Evolutionary conservation across 2,329 filamentous ascomycete genomes (phyloP), one percentile per base, ranked within the genome.

Genomic region (Talaromyces amestolkiae): DNA sequence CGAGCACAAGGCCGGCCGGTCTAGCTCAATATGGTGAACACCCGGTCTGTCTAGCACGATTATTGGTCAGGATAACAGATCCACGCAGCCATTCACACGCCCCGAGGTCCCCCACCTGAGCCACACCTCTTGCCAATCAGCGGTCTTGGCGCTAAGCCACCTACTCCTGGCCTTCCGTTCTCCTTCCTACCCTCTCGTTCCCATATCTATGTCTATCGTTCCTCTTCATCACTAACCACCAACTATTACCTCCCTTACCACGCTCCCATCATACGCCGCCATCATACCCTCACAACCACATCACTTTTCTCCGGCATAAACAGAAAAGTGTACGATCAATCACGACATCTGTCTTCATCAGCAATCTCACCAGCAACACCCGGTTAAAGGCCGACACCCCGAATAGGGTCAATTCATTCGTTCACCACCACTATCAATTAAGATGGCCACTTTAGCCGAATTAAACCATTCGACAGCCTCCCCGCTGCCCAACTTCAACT

Each of bases 361-460:
- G n/a, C 22, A 47, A 15, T 17, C 56, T 43, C 35, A 31, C 24
- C 27, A 6, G 27, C 27, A 31, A 11, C 35, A 37, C 5, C 15
- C 39, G 33, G 35, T 19, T 11, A 13, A 19, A 27, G 15, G 33
- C 39, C 37, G 19, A 31, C 13, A 54, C 31, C 51, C 51, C 51
- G 31, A 37, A 35, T 54, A 54, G 27, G 51, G 31, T 13, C 31
- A 54, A 35, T 35, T 9, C 51, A 54, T 54, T 54, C 51, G 51
- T 54, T 54, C 51, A 35, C n/a, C 31, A 35, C 51, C 51, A 8
- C 17, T 15, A 61, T 35, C 33, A 53, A 54, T 45, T 56, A 63
- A 33, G 22, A 65, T 65, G 64, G 59, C 65, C 37, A 75, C 76
- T 58, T 71, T 78, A 60, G 72, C 75, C 65, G 76, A 78, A 67